Evolutionary conservation across 257 asterid species (phyloP), one percentile per base, ranked within the genome.

Genomic region (Rehmannia glutinosa): DNA sequence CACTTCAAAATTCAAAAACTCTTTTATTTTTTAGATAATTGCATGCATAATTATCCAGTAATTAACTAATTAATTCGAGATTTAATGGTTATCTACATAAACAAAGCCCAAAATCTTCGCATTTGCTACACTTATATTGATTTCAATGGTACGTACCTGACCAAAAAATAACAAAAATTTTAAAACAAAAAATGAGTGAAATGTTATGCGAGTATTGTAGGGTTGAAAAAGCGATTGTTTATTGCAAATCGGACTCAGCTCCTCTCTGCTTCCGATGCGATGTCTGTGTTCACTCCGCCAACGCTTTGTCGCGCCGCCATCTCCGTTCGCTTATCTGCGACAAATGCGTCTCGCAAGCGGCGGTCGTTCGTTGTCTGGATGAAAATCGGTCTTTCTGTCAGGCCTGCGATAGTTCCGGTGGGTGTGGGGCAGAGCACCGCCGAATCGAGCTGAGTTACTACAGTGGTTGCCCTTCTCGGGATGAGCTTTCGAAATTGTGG

Each of bases 231-330:
- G 92, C 87, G n/a, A 69, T 80, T 32, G 90, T 86, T 13, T 86
- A 86, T 64, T 83, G 86, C 77, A 80, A 66, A 67, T 68, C 89
- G 30, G 91, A 91, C 69, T 47, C 71, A 3, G 92, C 89, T 1
- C 56, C 72, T 68, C 84, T 91, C 0, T 86, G 88, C 39, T 58
- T 88, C 52, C 61, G 70, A 7, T 91, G 97, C 75, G 97, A 91
- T 57, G 51, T 62, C 53, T 33, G 39, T 20, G 87, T 91, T 0
- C 97, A 91, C 70, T 62, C 83, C 6, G 88, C 92, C 43, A 91
- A 88, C 71, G 52, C 81, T 13, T 20, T 91, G 20, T 77, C 95
- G 8, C 64, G 76, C 9, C 76, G 86, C 75, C 89, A 83, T 27
- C 65, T 27, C 3, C 80, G 91, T n/a, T 91, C 86, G 0, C 82